Evolutionary conservation across 345 rosid genomes (phyloP).

Genomic region (Brassica juncea): DNA sequence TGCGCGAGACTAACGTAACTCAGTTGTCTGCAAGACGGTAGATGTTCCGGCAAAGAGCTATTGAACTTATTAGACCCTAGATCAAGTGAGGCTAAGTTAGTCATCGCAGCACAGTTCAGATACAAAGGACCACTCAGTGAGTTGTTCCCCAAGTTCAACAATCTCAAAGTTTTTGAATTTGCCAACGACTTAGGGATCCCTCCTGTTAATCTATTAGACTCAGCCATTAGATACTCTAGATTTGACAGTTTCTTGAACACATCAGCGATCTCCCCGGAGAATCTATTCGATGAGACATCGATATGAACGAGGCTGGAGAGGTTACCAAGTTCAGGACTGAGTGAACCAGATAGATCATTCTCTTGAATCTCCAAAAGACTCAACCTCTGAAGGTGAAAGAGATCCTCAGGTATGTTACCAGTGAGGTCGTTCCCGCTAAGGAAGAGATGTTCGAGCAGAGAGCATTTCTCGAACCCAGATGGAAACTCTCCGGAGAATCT

Average conservation of each 20-base stretch:
- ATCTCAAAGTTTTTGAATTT: constrained; percentile 45
- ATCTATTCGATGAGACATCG: constrained; percentile 51
- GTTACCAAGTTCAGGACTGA: constrained; percentile 47
- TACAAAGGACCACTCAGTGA: constrained; percentile 47
- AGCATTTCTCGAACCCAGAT: constrained; percentile 46
- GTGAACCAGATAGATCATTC: constrained; percentile 50
- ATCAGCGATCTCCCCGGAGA: constrained; percentile 60
- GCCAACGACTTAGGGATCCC: constrained; percentile 54
- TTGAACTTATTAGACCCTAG: constrained; percentile 49
- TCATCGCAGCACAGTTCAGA: constrained; percentile 56
- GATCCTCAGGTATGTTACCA: constrained; percentile 49
- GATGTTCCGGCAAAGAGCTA: constrained; percentile 48
- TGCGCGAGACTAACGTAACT: constrained; percentile 50
- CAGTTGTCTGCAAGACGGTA: constrained; percentile 53
- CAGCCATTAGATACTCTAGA: constrained; percentile 43
- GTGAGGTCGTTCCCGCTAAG: constrained; percentile 53
- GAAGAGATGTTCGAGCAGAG: constrained; percentile 43
- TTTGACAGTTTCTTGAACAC: constrained; percentile 42
- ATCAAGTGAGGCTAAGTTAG: constrained; percentile 52
- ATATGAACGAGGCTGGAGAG: constrained; percentile 52
- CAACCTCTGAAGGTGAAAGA: constrained; percentile 51
- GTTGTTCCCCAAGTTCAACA: constrained; percentile 59
- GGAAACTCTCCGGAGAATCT: constrained; percentile 47
- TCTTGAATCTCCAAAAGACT: constrained; percentile 43
- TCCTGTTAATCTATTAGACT: constrained; percentile 52